phyloP scores from a whole-genome alignment of 2,329 filamentous ascomycete species.

The Pseudogymnoascus sp. region DNA sequence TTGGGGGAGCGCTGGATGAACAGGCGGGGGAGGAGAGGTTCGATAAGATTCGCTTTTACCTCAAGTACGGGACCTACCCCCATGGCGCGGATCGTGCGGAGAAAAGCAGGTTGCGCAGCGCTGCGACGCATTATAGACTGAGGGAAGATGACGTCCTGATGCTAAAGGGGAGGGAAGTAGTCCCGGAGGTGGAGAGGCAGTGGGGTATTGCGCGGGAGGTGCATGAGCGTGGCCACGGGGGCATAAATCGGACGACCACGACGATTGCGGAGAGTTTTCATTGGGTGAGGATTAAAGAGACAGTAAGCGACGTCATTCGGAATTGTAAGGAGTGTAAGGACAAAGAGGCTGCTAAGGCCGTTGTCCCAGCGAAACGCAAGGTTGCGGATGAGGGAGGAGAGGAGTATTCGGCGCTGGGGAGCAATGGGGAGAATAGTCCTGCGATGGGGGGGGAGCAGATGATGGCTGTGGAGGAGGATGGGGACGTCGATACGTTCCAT shows the following conservation, averaged over 20 bases:
- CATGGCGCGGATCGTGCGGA: constrained; percentile 88
- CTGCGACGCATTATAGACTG: constrained; percentile 91
- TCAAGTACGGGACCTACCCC: constrained; percentile 90
- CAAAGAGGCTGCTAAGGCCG: constrained; percentile 64
- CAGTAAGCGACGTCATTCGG: constrained; percentile 86
- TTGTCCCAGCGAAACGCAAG: constrained; percentile 18
- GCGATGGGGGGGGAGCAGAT: neutral
- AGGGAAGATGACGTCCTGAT: constrained; percentile 69
- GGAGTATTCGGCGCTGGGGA: neutral
- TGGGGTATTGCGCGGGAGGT: constrained; percentile 78
- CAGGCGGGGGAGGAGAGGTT: constrained; percentile 92
- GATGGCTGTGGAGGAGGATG: neutral
- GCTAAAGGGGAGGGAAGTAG: constrained; percentile 96
- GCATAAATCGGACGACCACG: constrained; percentile 97
- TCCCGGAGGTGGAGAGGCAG: constrained; percentile 80
- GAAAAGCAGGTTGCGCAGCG: constrained; percentile 87
- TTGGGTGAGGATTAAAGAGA: constrained; percentile 98
- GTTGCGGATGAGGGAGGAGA: neutral
- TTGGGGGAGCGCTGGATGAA: constrained; percentile 59
- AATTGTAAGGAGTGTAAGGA: constrained; percentile 70
- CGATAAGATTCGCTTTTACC: constrained; percentile 96
- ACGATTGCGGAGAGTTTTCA: constrained; percentile 90
- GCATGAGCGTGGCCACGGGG: constrained; percentile 71
- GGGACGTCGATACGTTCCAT: neutral
- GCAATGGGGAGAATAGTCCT: neutral